Evolutionary conservation across 2,329 filamentous ascomycete genomes (phyloP).

Genomic region (Aspergillus chevalieri): DNA sequence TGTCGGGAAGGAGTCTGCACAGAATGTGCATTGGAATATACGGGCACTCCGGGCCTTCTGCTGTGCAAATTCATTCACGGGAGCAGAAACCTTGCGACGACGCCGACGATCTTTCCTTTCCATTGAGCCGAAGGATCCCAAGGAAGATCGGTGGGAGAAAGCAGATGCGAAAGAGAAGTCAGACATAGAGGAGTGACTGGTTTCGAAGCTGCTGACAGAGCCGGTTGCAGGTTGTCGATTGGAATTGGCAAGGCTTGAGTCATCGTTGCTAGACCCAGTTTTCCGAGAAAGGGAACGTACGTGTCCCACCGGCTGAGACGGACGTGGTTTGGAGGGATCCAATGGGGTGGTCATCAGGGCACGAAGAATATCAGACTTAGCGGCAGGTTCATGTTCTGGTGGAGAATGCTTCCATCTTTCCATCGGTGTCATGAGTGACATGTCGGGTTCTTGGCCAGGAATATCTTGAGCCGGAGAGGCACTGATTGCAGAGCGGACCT

Average conservation of each 20-base stretch:
- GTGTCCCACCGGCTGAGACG: constrained; percentile 22
- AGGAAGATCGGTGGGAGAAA: constrained; percentile 51
- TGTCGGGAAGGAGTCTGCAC: constrained; percentile 50
- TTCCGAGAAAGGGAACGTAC: constrained; percentile 32
- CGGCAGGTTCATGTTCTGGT: constrained; percentile 63
- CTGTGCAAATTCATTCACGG: constrained; percentile 34
- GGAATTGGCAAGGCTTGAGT: constrained; percentile 47
- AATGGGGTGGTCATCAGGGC: constrained; percentile 47
- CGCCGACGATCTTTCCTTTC: constrained; percentile 55
- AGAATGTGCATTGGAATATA: constrained; percentile 55
- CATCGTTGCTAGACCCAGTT: constrained; percentile 45
- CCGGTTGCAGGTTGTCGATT: constrained; percentile 44
- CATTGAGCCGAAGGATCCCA: constrained; percentile 52
- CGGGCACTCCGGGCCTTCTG: constrained; percentile 39
- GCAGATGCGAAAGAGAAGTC: constrained; percentile 51
- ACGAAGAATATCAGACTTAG: constrained; percentile 57
- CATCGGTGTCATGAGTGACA: constrained; percentile 54
- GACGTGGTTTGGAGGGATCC: constrained; percentile 25
- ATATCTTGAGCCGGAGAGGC: constrained; percentile 70
- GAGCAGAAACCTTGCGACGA: constrained; percentile 44
- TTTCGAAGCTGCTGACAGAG: constrained; percentile 50
- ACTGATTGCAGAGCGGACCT: constrained; percentile 61
- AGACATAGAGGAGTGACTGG: constrained; percentile 49
- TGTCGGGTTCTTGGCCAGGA: constrained; percentile 51
- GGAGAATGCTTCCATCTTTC: constrained; percentile 65